phyloP scores from a whole-genome alignment of 345 rosid genomes.

The Populus deltoides region DNA sequence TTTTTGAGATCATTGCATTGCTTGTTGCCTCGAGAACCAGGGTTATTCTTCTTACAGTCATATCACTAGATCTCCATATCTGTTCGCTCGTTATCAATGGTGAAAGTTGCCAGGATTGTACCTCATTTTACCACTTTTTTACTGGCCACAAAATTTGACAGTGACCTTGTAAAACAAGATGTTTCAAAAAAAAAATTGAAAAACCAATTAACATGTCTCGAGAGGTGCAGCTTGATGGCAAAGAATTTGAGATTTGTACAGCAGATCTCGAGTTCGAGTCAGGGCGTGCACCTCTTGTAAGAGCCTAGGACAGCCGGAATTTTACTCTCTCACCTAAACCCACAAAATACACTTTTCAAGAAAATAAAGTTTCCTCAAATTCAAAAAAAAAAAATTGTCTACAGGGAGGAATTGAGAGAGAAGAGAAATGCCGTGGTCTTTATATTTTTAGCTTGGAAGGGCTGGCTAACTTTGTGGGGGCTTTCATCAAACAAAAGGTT shows the following conservation, averaged over 20 bases:
- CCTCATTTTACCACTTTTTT: not conserved
- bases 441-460: not conserved
- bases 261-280: too few species aligned
- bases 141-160: constrained; percentile 8
- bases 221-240: too few species aligned
- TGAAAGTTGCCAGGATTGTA: constrained; percentile 18
- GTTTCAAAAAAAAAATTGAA: not conserved
- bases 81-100: constrained; percentile 8
- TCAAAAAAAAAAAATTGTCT: not conserved
- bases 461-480: not conserved
- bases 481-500: not conserved
- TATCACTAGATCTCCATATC: not conserved
- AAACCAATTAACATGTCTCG: not conserved
- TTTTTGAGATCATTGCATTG: too few species aligned
- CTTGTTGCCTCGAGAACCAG: not conserved
- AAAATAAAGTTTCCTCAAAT: too few species aligned
- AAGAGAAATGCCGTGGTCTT: not conserved
- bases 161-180: constrained; percentile 4
- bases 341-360: too few species aligned
- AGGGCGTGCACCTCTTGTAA: too few species aligned
- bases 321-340: too few species aligned
- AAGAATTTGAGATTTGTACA: too few species aligned
- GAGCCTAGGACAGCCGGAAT: too few species aligned
- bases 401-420: not conserved
- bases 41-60: constrained; percentile 1